Conservation (phyloP, 1,284 basidiomycete genomes). For the Microstroma glucosiphilum region DNA sequence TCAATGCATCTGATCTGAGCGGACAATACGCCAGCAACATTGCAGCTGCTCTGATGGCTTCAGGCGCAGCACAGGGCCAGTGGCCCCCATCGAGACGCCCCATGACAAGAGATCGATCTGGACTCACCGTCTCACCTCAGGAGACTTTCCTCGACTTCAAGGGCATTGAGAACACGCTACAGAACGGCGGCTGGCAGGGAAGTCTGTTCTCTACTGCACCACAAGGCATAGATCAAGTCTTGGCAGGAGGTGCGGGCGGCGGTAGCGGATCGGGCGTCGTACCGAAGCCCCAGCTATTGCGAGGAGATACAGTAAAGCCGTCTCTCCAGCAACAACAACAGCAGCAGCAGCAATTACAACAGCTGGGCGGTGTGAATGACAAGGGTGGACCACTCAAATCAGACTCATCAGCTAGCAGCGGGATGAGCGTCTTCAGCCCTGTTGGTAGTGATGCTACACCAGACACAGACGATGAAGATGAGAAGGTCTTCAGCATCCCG, state of each 20-base stretch:
- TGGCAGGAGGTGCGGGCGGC: background rate
- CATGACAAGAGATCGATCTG: constrained; percentile 30
- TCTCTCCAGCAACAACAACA: background rate
- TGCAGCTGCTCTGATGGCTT: background rate
- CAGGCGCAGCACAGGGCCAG: background rate
- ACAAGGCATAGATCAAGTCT: constrained; percentile 8
- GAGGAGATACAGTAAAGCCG: constrained; percentile 9
- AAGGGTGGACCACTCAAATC: constrained; percentile 24
- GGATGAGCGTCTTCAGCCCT: constrained; percentile 27
- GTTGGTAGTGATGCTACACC: constrained; percentile 28
- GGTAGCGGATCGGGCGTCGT: background rate
- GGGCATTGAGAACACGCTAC: background rate
- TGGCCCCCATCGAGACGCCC: constrained; percentile 13
- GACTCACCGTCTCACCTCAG: constrained; percentile 42
- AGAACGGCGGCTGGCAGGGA: background rate
- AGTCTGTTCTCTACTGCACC: constrained; percentile 30
- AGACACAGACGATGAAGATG: constrained; percentile 35
- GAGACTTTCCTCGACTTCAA: constrained; percentile 35
- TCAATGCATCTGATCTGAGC: constrained; percentile 16
- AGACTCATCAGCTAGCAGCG: constrained; percentile 8
- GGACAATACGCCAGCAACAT: constrained; percentile 2
- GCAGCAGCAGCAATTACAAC: background rate
- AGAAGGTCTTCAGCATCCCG: constrained; percentile 18
- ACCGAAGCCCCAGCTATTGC: constrained; percentile 6
- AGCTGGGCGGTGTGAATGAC: background rate